Conservation (phyloP, 2,329 filamentous ascomycete species). For the Orbilia brochopaga region DNA sequence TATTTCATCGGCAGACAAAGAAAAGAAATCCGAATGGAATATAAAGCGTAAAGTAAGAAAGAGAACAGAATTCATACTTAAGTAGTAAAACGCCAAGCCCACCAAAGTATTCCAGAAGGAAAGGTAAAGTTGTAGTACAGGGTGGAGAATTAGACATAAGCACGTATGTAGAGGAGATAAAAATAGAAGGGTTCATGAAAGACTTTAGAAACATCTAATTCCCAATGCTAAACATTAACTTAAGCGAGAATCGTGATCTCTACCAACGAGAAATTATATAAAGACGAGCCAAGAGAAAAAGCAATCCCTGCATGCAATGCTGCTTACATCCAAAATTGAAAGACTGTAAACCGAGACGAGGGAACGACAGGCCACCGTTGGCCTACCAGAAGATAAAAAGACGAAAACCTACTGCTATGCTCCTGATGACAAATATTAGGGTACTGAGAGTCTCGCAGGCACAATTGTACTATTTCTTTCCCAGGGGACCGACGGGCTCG, state of each 20-base stretch:
- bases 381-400: slow-evolving; percentile 1
- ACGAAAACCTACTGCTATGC: neutral
- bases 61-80: slow-evolving; percentile 2
- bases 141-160: slow-evolving; percentile 5
- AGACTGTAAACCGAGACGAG: neutral
- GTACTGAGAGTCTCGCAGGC: neutral
- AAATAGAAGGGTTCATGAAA: neutral
- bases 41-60: slow-evolving; percentile 11
- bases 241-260: neutral
- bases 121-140: slow-evolving; percentile 1
- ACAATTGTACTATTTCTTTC: slow-evolving; percentile 20
- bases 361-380: neutral
- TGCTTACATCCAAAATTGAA: slow-evolving; percentile 12
- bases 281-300: slow-evolving; percentile 10
- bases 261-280: slow-evolving; percentile 19
- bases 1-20: neutral
- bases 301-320: slow-evolving; percentile 21
- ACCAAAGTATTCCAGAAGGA: slow-evolving; percentile 1
- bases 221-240: neutral
- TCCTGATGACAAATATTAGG: neutral
- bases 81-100: slow-evolving; percentile 31
- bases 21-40: slow-evolving; percentile 3
- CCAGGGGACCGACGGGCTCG: slow-evolving; percentile 1
- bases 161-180: slow-evolving; percentile 14
- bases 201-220: neutral